phyloP scores from a whole-genome alignment of 2,329 filamentous ascomycete species.

The Falciphora oryzae region DNA sequence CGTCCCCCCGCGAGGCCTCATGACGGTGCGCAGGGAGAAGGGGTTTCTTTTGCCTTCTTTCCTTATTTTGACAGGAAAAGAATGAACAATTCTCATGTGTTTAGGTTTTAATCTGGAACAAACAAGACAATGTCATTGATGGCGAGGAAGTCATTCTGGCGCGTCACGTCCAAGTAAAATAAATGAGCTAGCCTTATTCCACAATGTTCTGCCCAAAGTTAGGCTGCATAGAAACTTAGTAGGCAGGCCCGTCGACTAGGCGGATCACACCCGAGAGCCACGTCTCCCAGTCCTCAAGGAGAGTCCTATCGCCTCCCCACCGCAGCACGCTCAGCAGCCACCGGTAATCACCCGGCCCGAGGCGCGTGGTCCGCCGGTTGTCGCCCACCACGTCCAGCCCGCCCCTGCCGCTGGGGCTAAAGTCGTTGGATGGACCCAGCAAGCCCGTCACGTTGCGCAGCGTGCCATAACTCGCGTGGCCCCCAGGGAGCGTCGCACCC shows the following conservation, averaged over 20 bases:
- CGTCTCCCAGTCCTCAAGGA: conserved; percentile 21
- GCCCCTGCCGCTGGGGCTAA: conserved; percentile 15
- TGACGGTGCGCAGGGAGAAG: no score
- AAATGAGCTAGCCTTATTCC: no score
- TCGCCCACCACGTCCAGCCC: conserved; percentile 11
- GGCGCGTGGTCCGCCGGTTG: conserved; percentile 11
- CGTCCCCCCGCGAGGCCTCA: no score
- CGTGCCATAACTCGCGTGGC: conserved; percentile 11
- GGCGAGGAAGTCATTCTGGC: no score
- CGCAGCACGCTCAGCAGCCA: conserved; percentile 15
- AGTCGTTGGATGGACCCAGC: conserved; percentile 12
- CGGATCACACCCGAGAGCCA: conserved; percentile 31
- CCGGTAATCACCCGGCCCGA: conserved; percentile 16
- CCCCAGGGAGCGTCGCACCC: not conserved
- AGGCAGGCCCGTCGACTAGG: conserved; percentile 13
- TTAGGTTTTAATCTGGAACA: no score
- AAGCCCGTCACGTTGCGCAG: conserved; percentile 13
- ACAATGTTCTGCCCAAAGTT: no score
- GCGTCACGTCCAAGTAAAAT: no score
- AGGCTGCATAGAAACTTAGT: not conserved
- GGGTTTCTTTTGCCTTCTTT: no score
- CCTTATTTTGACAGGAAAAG: no score
- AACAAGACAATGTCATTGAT: no score
- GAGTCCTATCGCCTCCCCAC: conserved; percentile 15
- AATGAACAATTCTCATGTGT: no score